Percentiles rank a stretch among this genome's conserved stretches.
Evolutionary conservation across 1,284 basidiomycete species (phyloP).

Genomic region (Leccinum angustisporum): DNA sequence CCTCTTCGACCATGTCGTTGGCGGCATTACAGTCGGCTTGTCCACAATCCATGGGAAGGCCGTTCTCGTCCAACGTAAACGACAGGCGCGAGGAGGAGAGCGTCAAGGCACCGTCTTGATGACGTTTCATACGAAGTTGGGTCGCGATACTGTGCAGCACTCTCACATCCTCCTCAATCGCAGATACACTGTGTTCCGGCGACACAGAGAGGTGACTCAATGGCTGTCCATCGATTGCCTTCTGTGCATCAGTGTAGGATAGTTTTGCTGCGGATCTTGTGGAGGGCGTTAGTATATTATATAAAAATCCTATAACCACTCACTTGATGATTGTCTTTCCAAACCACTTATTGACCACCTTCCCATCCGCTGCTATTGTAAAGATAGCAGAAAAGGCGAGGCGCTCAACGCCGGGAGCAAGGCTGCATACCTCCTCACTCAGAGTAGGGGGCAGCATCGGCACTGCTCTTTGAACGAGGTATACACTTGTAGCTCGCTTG

Average conservation of each 20-base stretch:
- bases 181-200: conserved; percentile 57
- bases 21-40: conserved; percentile 70
- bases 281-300: conserved; percentile 11
- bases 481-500: conserved; percentile 96
- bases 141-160: conserved; percentile 68
- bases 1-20: conserved; percentile 88
- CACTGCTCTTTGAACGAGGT: conserved; percentile 92
- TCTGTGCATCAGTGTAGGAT: conserved; percentile 80
- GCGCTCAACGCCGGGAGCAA: conserved; percentile 84
- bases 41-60: conserved; percentile 81
- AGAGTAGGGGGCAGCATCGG: conserved; percentile 95
- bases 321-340: conserved; percentile 91
- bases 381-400: conserved; percentile 89
- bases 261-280: conserved; percentile 83
- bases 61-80: conserved; percentile 82
- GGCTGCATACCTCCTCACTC: conserved; percentile 90
- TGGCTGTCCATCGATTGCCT: conserved; percentile 74
- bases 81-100: conserved; percentile 72
- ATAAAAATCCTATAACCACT: conserved; percentile 21
- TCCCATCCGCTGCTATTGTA: conserved; percentile 83
- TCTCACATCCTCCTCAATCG: conserved; percentile 78
- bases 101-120: conserved; percentile 80
- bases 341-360: conserved; percentile 86
- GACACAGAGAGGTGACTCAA: conserved; percentile 54
- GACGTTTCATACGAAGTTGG: conserved; percentile 73